Conservation (phyloP, 2,329 filamentous ascomycete genomes). For the Microsporum audouinii region DNA sequence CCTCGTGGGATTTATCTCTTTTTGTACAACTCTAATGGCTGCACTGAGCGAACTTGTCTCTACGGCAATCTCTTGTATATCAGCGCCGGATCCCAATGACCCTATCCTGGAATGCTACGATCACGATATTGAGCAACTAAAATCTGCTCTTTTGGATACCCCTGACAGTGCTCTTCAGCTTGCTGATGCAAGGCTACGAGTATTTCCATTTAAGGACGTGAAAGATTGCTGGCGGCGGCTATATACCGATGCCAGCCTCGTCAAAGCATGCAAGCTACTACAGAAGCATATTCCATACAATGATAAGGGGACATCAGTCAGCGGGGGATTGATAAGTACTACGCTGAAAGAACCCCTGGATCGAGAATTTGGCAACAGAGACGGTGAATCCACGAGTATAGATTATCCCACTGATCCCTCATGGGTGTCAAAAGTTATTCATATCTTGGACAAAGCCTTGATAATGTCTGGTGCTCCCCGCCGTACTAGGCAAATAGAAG, state of each 20-base stretch:
- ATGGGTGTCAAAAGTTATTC: constrained; percentile 50
- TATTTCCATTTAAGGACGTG: constrained; percentile 47
- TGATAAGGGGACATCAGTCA: neutral
- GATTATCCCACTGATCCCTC: constrained; percentile 8
- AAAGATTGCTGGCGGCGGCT: constrained; percentile 45
- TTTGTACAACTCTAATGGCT: neutral
- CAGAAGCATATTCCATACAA: neutral
- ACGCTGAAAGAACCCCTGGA: neutral
- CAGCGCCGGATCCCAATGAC: constrained; percentile 22
- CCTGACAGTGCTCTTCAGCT: constrained; percentile 37
- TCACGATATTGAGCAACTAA: constrained; percentile 16
- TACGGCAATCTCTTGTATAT: constrained; percentile 21
- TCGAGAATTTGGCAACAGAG: neutral
- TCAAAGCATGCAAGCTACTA: constrained; percentile 32
- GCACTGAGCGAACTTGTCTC: constrained; percentile 17
- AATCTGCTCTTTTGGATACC: constrained; percentile 19
- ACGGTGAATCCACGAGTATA: neutral
- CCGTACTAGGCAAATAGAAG: constrained; percentile 38
- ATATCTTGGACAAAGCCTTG: constrained; percentile 60
- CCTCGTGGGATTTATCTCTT: neutral
- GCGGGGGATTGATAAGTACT: neutral
- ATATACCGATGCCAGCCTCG: constrained; percentile 47
- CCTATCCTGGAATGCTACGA: constrained; percentile 28
- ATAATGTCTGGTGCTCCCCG: constrained; percentile 59
- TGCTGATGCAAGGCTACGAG: constrained; percentile 43